phyloP scores from a whole-genome alignment of 2,329 filamentous ascomycete species.

The Lasiodiplodia sp. region DNA sequence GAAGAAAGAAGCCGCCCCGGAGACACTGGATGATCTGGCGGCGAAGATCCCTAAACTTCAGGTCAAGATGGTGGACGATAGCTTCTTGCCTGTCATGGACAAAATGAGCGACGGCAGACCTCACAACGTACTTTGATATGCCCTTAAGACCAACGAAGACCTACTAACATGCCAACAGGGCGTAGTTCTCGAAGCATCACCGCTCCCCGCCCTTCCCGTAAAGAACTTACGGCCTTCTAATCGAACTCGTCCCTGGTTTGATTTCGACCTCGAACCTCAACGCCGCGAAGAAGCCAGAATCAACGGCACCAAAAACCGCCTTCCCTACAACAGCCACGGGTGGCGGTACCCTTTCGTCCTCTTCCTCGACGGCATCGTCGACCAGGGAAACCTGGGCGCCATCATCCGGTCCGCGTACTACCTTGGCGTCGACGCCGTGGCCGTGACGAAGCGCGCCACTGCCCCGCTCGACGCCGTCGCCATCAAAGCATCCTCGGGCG shows the following conservation, averaged over 20 bases:
- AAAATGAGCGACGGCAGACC: conserved; percentile 83
- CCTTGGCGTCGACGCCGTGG: conserved; percentile 85
- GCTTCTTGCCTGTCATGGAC: conserved; percentile 74
- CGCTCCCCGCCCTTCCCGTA: conserved; percentile 63
- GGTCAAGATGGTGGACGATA: conserved; percentile 66
- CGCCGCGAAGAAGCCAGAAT: conserved; percentile 75
- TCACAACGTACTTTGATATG: conserved; percentile 67
- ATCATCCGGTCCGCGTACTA: conserved; percentile 90
- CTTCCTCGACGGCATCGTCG: conserved; percentile 75
- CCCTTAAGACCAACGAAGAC: neutral
- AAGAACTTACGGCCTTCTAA: neutral
- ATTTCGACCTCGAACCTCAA: conserved; percentile 65
- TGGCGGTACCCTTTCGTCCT: conserved; percentile 73
- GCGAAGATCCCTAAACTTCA: conserved; percentile 35
- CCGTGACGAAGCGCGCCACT: conserved; percentile 73
- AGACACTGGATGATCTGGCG: conserved; percentile 33
- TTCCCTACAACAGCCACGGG: conserved; percentile 53
- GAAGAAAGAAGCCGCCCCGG: neutral
- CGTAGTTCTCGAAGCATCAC: conserved; percentile 84
- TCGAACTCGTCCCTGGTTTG: conserved; percentile 33
- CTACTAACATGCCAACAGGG: conserved; percentile 56
- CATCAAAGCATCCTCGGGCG: conserved; percentile 87
- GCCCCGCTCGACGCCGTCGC: conserved; percentile 78
- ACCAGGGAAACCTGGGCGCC: conserved; percentile 89
- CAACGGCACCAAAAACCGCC: conserved; percentile 69